Percentiles rank a stretch among this genome's conserved stretches.
phyloP scores from a whole-genome alignment of 306 rosid species.

The Pterocarpus macrocarpus region DNA sequence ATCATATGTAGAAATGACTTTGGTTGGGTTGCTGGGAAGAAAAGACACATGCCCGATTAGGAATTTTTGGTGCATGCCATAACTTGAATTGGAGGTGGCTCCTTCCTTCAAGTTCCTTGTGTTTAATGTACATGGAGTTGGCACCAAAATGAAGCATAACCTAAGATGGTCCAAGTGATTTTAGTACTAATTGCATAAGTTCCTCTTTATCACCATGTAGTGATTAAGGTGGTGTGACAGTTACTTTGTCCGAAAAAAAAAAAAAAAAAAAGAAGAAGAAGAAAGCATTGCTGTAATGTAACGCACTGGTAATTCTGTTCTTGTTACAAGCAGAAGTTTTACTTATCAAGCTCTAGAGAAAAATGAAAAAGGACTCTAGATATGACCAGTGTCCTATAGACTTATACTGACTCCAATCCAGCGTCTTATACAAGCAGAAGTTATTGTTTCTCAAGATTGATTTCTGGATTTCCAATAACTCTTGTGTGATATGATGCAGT shows the following conservation, averaged over 20 bases:
- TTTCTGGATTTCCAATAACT: slow-evolving; percentile 26
- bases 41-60: neutral
- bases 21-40: neutral
- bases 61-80: neutral
- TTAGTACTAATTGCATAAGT: no score
- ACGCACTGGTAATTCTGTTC: no score
- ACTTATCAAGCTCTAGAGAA: neutral
- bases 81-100: neutral
- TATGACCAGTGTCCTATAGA: neutral
- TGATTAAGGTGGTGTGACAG: no score
- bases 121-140: no score
- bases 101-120: slow-evolving; percentile 14
- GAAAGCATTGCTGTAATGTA: no score
- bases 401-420: neutral
- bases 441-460: neutral
- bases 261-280: no score
- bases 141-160: no score
- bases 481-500: slow-evolving; percentile 56
- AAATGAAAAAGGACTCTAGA: neutral
- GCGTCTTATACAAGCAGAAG: neutral
- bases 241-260: neutral
- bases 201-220: no score
- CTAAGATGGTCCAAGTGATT: no score
- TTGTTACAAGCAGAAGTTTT: neutral
- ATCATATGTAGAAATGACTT: neutral